Evolutionary conservation across 768 basidiomycete species (phyloP), one percentile per base, ranked within the genome.

Genomic region (Xerocomus brunneocitrinus): DNA sequence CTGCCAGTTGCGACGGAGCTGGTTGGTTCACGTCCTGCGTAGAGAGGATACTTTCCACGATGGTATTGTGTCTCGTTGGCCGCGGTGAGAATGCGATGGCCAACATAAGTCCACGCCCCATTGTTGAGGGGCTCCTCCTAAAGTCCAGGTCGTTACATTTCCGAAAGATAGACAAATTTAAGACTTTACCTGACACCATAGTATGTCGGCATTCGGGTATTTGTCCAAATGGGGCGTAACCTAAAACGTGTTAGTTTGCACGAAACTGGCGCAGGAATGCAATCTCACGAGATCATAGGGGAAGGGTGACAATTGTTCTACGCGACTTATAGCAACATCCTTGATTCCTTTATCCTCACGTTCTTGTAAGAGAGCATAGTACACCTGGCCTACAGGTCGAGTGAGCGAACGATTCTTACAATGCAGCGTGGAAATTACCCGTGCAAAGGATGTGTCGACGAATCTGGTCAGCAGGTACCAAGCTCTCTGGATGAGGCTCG

Each of bases 231-330:
- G 91, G 27, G 95, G 89, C 24, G 90, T 93, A 59, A 98, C 67
- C 90, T 92, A 56, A 12, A 59, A 50, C 43, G 52, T 42, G 14
- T 56, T 45, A 55, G 58, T 42, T 47, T 56, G 43, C 44, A 0
- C 24, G n/a, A 34, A 8, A 28, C n/a, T 12, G 41, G 25, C n/a
- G 16, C 34, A 35, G 8, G 50, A 14, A 51, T 38, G 31, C 48
- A 8, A 5, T 74, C 83, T 35, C 64, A 94, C 89, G 48, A 95
- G 73, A 62, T 98, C 95, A 66, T 98, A 98, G 46, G 97, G 97
- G 82, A 99, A 91, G 1, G 97, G 97, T 27, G 93, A 95, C 51
- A 98, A 66, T 72, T 99, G 97, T 69, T 99, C 97, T 41, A 99
- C 69, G 46, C 97, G 79, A 61, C 91, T 95, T 65, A 99, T 97